These are phyloP conservation scores for Paramecium pentaurelia DNA, from an alignment of 73 alveolate species.

Conservation along the genomic window DNA sequence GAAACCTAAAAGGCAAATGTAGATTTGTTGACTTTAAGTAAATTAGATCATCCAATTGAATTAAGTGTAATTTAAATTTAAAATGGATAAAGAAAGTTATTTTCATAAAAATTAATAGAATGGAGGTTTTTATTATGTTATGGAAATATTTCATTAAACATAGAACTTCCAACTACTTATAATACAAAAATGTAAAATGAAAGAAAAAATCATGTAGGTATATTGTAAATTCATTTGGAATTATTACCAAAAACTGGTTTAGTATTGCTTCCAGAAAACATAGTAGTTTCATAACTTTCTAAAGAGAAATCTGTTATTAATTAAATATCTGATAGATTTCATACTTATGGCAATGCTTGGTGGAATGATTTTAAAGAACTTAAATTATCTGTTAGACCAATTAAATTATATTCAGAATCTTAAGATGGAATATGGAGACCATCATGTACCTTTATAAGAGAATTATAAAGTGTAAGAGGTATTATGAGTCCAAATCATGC, in stretches of 20 bases:
- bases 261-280: background rate
- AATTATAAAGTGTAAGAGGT: conserved; percentile 31
- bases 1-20: background rate
- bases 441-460: background rate
- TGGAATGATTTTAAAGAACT: conserved; percentile 46
- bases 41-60: conserved; percentile 32
- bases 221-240: conserved; percentile 26
- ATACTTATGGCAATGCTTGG: conserved; percentile 37
- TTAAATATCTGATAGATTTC: conserved; percentile 35
- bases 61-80: background rate
- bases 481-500: conserved; percentile 75
- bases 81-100: background rate
- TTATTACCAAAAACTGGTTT: conserved; percentile 43
- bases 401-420: conserved; percentile 26
- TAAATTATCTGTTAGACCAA: conserved; percentile 9
- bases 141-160: background rate
- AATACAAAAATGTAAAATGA: conserved; percentile 20
- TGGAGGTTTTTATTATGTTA: conserved; percentile 28
- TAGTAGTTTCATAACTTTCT: background rate
- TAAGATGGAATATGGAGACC: conserved; percentile 49
- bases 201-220: background rate
- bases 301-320: conserved; percentile 24
- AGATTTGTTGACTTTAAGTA: conserved; percentile 26
- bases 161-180: conserved; percentile 14
- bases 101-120: conserved; percentile 23